Base-by-base conservation (phyloP, 805 yeast genomes). In the Metschnikowia drakensbergensis region DNA sequence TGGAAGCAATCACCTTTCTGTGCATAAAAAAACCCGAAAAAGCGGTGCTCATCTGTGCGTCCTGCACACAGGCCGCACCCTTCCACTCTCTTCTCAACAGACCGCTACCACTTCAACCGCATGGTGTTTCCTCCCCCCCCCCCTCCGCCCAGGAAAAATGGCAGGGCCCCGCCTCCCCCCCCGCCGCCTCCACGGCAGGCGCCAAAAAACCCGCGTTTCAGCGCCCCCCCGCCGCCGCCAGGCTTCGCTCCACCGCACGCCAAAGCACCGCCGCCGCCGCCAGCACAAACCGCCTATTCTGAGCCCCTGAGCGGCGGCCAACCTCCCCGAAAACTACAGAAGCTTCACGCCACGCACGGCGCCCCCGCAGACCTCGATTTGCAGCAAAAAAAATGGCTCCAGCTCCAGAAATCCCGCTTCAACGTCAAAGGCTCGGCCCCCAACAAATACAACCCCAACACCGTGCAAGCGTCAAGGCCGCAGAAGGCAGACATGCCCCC, bases 401-500 rank as follows among this genome's bases (percentile, higher is more conserved):
- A 74, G 47, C 40, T 78, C 2, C 96, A 86, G 56, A 86, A 84
- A 59, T 64, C 62, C 37, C 68, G 86, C 50, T 84, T 75, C 61
- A 66, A 73, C 23, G 47, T 40, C 6, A 29, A 34, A 23, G 30
- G 26, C 26, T 3, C 8, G n/a, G 35, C 28, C n/a, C 23, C 30
- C 32, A 23, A 30, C 42, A 10, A 35, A 23, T 11, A 34, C 10
- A 29, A 63, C 49, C 72, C 79, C 32, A 75, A 84, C 10, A 68
- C 71, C 38, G 81, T 82, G 8, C 81, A 42, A 34, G 45, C 45
- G 2, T 42, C 45, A 13, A 25, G 77, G 42, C 75, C 86, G 0
- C 76, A 76, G 8, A 87, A 87, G 60, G 76, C 82, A 1, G 90
- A 88, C 54, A 85, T 91, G 90, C 97, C 97, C 0, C 95, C 96